Base-by-base conservation (phyloP, 1,139 yeast genomes). In the Zygosaccharomyces sapae region DNA sequence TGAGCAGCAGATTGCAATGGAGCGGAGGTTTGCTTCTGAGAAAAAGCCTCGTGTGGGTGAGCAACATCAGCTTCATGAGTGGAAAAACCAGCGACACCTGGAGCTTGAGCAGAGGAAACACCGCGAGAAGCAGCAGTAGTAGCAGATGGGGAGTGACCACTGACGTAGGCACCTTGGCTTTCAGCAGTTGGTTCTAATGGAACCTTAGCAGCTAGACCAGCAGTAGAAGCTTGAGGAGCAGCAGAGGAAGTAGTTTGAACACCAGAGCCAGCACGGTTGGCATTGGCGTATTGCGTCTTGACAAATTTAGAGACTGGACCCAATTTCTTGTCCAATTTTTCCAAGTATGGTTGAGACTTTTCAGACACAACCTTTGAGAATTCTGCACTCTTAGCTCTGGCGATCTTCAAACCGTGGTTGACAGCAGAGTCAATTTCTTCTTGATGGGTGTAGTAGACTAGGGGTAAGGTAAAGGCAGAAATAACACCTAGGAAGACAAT, bases 381-480 rank as follows among this genome's bases (percentile, higher is more conserved):
- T 64, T 82, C 83, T 39, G 72, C 59, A 49, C 79, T 66, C 70
- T 84, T 82, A 44, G 71, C 75, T 65, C 77, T 78, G 49, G 81
- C 81, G 45, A 78, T 61, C 55, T 76, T 72, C 55, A 81, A 70
- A 65, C 74, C 76, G 56, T 80, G 74, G 51, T 77, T 77, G 49
- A 85, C 76, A 47, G 80, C 79, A 45, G 83, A 81, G 70, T 90
- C 96, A 66, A 92, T 85, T 72, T 86, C 85, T 62, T 75, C 75
- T 75, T 88, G 83, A 77, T 86, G 82, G 57, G 75, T 76, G 57
- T 77, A 70, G 74, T 90, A 92, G 55, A 86, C 62, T 30, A 79
- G 79, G 51, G 98, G 97, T 44, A 79, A 70, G 41, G 94, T 71
- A 76, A 92, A 92, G 18, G 86, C 76, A 31, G 75, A 67, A 45